A percentile compares a stretch with the other conserved stretches of the same genome.
phyloP scores from a whole-genome alignment of 2,329 filamentous ascomycete species.

The Tetracladium maxilliforme region DNA sequence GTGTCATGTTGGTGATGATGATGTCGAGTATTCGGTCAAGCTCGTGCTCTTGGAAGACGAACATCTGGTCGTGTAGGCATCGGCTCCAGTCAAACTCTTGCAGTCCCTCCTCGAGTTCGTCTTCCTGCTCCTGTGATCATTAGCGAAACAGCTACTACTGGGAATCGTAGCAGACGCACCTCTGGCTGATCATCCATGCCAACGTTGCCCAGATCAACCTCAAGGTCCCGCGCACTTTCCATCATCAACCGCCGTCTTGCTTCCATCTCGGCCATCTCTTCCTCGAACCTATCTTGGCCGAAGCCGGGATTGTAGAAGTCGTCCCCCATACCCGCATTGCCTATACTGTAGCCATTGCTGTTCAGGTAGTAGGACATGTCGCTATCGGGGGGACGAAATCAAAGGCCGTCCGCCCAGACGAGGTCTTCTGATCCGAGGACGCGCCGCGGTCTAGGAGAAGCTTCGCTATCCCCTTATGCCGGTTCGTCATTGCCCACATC shows the following conservation, averaged over 20 bases:
- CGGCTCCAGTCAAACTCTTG: slow-evolving; percentile 94
- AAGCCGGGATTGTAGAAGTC: slow-evolving; percentile 94
- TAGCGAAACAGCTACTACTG: slow-evolving; percentile 11
- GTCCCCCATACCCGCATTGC: slow-evolving; percentile 62
- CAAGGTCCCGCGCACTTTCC: slow-evolving; percentile 91
- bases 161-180: slow-evolving; percentile 30
- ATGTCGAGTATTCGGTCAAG: slow-evolving; percentile 86
- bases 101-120: slow-evolving; percentile 75
- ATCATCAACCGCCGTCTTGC: slow-evolving; percentile 97
- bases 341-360: slow-evolving; percentile 84
- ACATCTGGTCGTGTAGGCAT: slow-evolving; percentile 97
- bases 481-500: slow-evolving; percentile 99
- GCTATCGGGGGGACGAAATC: slow-evolving; percentile 89
- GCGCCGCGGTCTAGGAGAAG: slow-evolving; percentile 82
- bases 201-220: slow-evolving; percentile 90
- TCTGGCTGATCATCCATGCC: slow-evolving; percentile 93
- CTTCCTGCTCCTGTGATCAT: slow-evolving; percentile 35
- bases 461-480: slow-evolving; percentile 93
- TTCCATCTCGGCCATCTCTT: slow-evolving; percentile 94
- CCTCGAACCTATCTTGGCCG: slow-evolving; percentile 86
- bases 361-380: slow-evolving; percentile 94
- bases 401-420: slow-evolving; percentile 82
- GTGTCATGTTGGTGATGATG: slow-evolving; percentile 95
- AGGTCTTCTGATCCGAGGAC: slow-evolving; percentile 91
- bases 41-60: slow-evolving; percentile 94